Percentiles rank a stretch among this genome's conserved stretches.
These are phyloP conservation scores for Globisporangium polare DNA, from an alignment of 352 stramenopile species.

Conservation along the genomic window DNA sequence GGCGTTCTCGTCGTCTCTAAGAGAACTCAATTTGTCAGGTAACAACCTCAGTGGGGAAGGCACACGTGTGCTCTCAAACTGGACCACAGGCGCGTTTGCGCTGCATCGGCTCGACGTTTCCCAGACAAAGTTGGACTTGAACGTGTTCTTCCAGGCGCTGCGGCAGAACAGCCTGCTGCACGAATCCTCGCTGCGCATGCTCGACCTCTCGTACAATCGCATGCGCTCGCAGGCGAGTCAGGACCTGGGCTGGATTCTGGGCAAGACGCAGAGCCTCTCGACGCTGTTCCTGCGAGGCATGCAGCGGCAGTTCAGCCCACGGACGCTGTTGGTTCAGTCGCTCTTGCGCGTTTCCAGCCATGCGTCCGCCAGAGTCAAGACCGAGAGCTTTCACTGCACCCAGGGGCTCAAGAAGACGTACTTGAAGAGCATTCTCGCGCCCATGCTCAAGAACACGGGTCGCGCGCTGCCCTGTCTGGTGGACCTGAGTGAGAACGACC, in stretches of 20 bases:
- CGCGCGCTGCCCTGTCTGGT: constrained; percentile 37
- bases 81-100: constrained; percentile 52
- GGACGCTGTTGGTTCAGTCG: constrained; percentile 20
- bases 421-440: constrained; percentile 48
- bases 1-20: constrained; percentile 38
- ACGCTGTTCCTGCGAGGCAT: constrained; percentile 66
- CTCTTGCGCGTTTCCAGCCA: constrained; percentile 23
- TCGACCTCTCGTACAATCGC: constrained; percentile 72
- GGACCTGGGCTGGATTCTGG: constrained; percentile 56
- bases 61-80: constrained; percentile 37
- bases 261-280: constrained; percentile 54
- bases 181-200: constrained; percentile 47
- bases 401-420: constrained; percentile 43
- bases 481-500: constrained; percentile 76
- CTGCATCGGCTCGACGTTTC: constrained; percentile 61
- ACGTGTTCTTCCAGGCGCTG: constrained; percentile 49
- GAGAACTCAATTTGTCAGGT: constrained; percentile 59
- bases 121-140: constrained; percentile 48
- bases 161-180: constrained; percentile 64
- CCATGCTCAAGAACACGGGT: constrained; percentile 63
- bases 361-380: constrained; percentile 16
- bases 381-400: constrained; percentile 17
- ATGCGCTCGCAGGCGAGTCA: constrained; percentile 48
- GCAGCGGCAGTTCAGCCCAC: constrained; percentile 27
- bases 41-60: constrained; percentile 50